Evolutionary conservation across 2,329 filamentous ascomycete species (phyloP).

Genomic region (Sporothrix humicola): DNA sequence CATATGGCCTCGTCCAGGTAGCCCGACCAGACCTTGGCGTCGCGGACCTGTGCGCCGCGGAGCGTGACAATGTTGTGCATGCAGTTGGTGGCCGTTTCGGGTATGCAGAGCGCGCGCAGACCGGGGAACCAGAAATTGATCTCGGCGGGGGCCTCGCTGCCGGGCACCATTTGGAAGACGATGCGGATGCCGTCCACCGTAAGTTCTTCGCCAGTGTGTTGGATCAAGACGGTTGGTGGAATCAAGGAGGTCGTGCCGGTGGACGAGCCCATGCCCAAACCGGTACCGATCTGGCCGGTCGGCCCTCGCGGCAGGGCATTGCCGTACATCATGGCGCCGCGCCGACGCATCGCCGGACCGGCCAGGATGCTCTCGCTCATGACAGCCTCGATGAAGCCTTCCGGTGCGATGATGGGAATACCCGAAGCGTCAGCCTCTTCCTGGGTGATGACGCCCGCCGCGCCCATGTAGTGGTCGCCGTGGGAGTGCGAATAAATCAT

Average conservation of each 20-base stretch:
- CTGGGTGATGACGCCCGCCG: not conserved
- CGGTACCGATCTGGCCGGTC: conserved; percentile 4
- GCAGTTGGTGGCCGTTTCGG: conserved; percentile 29
- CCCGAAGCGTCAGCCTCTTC: not conserved
- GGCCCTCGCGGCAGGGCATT: not conserved
- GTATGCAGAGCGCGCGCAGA: conserved; percentile 15
- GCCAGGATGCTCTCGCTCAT: conserved; percentile 16
- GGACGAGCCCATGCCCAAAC: conserved; percentile 4
- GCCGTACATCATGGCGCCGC: conserved; percentile 25
- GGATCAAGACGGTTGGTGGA: not conserved
- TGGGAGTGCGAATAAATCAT: conserved; percentile 30
- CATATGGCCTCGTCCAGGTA: conserved; percentile 28
- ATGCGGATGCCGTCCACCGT: conserved; percentile 27
- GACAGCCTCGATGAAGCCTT: conserved; percentile 11
- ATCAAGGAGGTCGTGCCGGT: not conserved
- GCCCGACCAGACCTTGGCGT: conserved; percentile 27
- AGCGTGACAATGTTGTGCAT: conserved; percentile 31
- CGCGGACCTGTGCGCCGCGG: conserved; percentile 28
- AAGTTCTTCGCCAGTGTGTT: conserved; percentile 15
- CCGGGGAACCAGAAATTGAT: conserved; percentile 29
- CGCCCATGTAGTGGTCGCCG: conserved; percentile 29
- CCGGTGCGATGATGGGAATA: conserved; percentile 19
- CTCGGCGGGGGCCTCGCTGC: conserved; percentile 28
- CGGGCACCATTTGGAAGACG: conserved; percentile 30
- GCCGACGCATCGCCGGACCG: conserved; percentile 25